Percentiles rank a stretch among this genome's conserved stretches.
phyloP scores from a whole-genome alignment of 1,284 basidiomycete species.

The Ceratorhiza oryzae-sativae region DNA sequence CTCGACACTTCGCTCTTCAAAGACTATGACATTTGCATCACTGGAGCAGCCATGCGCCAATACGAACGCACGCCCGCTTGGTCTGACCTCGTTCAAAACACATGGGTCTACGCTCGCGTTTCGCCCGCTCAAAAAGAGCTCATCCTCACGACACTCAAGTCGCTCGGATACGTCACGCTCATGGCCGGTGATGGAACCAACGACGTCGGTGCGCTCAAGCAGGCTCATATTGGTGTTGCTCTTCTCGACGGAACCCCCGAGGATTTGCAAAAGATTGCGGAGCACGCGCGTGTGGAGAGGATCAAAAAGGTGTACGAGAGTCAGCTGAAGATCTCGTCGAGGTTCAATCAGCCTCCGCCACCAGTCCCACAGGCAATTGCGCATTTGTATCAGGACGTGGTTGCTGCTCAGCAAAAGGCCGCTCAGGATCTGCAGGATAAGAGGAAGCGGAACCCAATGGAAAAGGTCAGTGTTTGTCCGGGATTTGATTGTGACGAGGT shows the following conservation, averaged over 20 bases:
- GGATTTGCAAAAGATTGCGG: slow-evolving; percentile 91
- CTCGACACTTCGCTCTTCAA: slow-evolving; percentile 79
- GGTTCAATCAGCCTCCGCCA: slow-evolving; percentile 91
- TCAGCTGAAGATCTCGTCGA: slow-evolving; percentile 84
- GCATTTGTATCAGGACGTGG: slow-evolving; percentile 85
- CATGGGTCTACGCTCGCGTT: slow-evolving; percentile 96
- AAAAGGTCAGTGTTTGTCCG: slow-evolving; percentile 70
- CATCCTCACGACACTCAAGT: slow-evolving; percentile 87
- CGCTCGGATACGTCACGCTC: slow-evolving; percentile 86
- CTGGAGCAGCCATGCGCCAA: slow-evolving; percentile 88
- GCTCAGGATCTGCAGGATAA: slow-evolving; percentile 68
- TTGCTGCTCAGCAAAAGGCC: slow-evolving; percentile 85
- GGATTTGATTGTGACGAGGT: background rate
- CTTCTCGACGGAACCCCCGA: slow-evolving; percentile 89
- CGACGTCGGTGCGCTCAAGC: slow-evolving; percentile 95
- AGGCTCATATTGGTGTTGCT: slow-evolving; percentile 94
- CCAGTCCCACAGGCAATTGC: slow-evolving; percentile 83
- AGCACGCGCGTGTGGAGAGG: slow-evolving; percentile 86
- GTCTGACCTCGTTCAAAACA: slow-evolving; percentile 84
- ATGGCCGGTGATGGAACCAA: slow-evolving; percentile 99
- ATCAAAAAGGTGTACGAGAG: slow-evolving; percentile 96
- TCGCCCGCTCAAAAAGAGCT: slow-evolving; percentile 95
- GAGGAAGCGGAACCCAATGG: slow-evolving; percentile 83
- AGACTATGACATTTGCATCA: slow-evolving; percentile 92
- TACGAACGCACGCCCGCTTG: slow-evolving; percentile 70